Conservation (phyloP, 2,329 filamentous ascomycete species). For the Alternaria solani region DNA sequence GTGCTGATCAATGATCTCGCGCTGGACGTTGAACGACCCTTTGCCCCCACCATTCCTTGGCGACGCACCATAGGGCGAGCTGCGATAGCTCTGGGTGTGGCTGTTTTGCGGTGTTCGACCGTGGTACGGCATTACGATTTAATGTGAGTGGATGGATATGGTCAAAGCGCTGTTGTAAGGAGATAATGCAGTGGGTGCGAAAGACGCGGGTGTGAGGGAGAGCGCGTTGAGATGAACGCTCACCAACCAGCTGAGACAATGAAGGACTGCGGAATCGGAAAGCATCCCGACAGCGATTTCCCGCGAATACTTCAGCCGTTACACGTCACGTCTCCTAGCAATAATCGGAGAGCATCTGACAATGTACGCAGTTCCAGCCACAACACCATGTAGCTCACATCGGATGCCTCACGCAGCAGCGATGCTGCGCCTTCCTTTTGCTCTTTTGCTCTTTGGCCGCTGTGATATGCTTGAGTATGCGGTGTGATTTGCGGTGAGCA, state of each 20-base stretch:
- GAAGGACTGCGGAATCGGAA: background rate
- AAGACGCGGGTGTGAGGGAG: background rate
- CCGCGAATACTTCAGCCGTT: background rate
- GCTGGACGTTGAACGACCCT: background rate
- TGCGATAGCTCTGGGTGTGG: background rate
- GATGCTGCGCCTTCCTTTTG: background rate
- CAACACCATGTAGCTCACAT: background rate
- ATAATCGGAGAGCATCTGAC: background rate
- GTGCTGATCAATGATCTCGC: background rate
- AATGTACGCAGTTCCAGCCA: background rate
- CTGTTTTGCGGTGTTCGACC: background rate
- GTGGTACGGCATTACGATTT: background rate
- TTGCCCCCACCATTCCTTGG: background rate
- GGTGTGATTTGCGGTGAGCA: constrained; percentile 3
- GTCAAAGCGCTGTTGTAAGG: background rate
- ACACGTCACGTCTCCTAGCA: background rate
- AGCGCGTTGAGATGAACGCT: background rate
- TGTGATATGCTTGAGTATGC: background rate
- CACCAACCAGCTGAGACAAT: background rate
- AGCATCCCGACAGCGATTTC: background rate
- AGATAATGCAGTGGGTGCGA: background rate
- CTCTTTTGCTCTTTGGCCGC: background rate
- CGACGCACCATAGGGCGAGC: background rate
- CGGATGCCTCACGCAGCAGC: background rate
- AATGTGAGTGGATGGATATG: background rate